Evolutionary conservation across 2,329 filamentous ascomycete species (phyloP), one percentile per base, ranked within the genome.

Genomic region (Dothistroma septosporum): DNA sequence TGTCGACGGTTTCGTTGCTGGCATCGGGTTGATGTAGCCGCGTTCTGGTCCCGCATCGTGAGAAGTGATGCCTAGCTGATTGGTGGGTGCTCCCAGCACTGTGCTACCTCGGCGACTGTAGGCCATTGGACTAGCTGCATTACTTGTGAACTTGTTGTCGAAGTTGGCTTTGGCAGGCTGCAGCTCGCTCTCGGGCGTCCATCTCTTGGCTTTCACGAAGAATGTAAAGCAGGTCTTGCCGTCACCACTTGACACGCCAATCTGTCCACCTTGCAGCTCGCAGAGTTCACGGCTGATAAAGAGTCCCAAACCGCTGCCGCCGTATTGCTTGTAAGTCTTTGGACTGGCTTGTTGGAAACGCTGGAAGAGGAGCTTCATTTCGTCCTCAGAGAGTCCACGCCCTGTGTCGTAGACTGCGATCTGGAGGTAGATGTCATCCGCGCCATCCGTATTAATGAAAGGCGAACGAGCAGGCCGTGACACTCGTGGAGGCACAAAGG

Each of bases 211-310:
- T 46, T 61, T 59, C 37, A 73, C 70, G 62, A 76, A 80, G 66
- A 80, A 80, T 0, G 75, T 76, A 63, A 80, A 80, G 0, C 74
- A 77, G 1, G 75, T 77, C 67, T 84, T 60, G 4, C 72, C 72
- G 11, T 74, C 61, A 0, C 72, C 71, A 35, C 76, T 77, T 0
- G 71, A 70, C 5, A 80, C 78, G 2, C 78, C 78, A 32, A 80
- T 80, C 33, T 78, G 76, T 5, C 78, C 78, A 46, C 78, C 78
- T 57, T 74, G 72, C 9, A 72, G 58, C 59, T 80, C 76, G 10
- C 76, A 75, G 21, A 80, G 69, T 49, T 79, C 72, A n/a, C 77
- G 76, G 4, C 75, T 77, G 55, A 80, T 80, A 67, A 78, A 79
- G 0, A 80, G 70, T 0, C 78, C 78, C 1, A 79, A 68, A 0